These are phyloP conservation scores for Metschnikowia aberdeeniae DNA, from an alignment of 805 yeast genomes.

Conservation along the genomic window DNA sequence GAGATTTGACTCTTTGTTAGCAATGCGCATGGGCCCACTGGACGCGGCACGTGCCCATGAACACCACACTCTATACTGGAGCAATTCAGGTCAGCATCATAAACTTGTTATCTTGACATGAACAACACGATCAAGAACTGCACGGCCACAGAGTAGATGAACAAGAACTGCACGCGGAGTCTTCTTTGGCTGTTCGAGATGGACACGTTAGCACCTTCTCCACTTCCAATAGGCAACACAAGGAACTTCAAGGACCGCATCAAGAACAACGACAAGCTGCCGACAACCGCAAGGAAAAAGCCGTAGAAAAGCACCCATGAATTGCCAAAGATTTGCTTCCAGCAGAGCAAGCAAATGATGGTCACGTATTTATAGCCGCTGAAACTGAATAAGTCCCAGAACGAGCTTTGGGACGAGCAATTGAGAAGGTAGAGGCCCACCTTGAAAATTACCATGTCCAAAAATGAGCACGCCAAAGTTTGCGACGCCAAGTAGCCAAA, in stretches of 20 bases:
- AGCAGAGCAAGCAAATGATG: conserved; percentile 51
- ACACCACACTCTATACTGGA: not conserved
- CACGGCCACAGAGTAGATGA: conserved; percentile 75
- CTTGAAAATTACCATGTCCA: conserved; percentile 74
- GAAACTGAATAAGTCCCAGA: conserved; percentile 83
- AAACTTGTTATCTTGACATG: conserved; percentile 33
- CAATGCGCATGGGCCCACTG: not conserved
- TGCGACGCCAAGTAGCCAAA: conserved; percentile 84
- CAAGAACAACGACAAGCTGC: conserved; percentile 53
- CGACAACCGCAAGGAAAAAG: conserved; percentile 30
- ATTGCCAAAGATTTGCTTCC: conserved; percentile 43
- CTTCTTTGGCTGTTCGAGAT: conserved; percentile 67
- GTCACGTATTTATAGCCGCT: conserved; percentile 95
- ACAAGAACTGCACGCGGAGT: conserved; percentile 81
- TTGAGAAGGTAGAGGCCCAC: conserved; percentile 78
- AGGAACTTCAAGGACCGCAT: conserved; percentile 67
- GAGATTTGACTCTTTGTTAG: not conserved
- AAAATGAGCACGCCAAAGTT: conserved; percentile 73
- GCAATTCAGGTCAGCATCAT: not conserved
- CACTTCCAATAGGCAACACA: conserved; percentile 49
- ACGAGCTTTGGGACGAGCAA: conserved; percentile 53
- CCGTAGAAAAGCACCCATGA: conserved; percentile 35
- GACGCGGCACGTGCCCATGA: not conserved
- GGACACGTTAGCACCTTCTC: conserved; percentile 46
- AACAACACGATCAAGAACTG: conserved; percentile 76